Base-by-base conservation (phyloP, 345 rosid species). In the Dovyalis caffra region DNA sequence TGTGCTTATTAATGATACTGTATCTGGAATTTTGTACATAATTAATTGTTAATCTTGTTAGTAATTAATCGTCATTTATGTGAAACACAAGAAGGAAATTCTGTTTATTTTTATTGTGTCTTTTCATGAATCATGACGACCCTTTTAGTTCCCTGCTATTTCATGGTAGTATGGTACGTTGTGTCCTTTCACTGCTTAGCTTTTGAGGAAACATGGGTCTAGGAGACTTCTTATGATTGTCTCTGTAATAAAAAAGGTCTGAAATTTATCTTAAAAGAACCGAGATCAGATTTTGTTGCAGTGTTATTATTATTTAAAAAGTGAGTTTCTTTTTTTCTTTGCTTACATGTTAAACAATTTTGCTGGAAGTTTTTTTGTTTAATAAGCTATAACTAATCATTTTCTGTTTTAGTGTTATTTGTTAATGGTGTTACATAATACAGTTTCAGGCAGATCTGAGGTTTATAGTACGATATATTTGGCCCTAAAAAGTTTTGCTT, bases 51-150 rank as follows among this genome's bases (percentile, higher is more conserved):
- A 28, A 56, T 56, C 61, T 9, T 56, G 61, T 56, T n/a, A 56
- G n/a, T 56, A 23, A 56, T 9, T 23, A 23, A 56, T 56, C 26
- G n/a, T 56, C 61, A 56, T 56, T 53, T 53, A 56, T 56, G 61
- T 56, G 28, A 56, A 14, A 10, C 5, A 56, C 28, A 56, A 56
- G n/a, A 56, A 51, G 26, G 61, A n/a, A 23, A 23, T 23, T 23
- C 61, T 56, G 28, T 23, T 56, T 14, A 56, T n/a, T 23, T 28
- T 56, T 9, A 43, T 40, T 40, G 61, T 56, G 61, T 56, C 61
- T 56, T 56, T 56, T 56, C 61, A 56, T 56, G 61, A n/a, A 56
- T 56, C 61, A 56, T 56, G 61, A 25, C 9, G 61, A 56, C 61
- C 61, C 28, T 23, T 23, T 56, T 56, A 28, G 28, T 23, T 56